phyloP scores from a whole-genome alignment of 2,329 filamentous ascomycete genomes.

The Fusarium begoniae region DNA sequence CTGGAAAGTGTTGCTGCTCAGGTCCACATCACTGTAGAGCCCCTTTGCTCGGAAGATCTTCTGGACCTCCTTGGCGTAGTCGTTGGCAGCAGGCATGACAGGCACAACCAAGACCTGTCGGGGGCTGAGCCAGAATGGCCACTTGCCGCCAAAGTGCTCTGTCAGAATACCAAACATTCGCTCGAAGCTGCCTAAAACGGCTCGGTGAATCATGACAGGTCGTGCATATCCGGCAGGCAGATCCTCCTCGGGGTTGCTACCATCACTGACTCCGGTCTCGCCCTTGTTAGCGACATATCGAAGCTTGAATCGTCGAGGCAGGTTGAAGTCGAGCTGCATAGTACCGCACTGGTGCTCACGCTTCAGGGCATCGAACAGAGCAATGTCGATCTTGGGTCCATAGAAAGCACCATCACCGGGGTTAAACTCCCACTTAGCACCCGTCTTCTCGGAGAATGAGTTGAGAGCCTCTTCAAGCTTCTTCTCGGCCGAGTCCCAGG shows the following conservation, averaged over 20 bases:
- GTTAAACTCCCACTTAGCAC: conserved; percentile 86
- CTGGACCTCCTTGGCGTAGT: conserved; percentile 81
- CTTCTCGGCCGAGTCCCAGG: conserved; percentile 88
- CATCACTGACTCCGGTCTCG: conserved; percentile 52
- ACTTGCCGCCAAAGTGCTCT: conserved; percentile 87
- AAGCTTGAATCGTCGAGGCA: conserved; percentile 59
- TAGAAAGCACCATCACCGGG: conserved; percentile 98
- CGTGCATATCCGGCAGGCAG: conserved; percentile 76
- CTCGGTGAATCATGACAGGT: conserved; percentile 88
- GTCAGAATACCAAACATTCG: conserved; percentile 77
- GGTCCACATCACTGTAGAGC: conserved; percentile 71
- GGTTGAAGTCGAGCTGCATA: conserved; percentile 92
- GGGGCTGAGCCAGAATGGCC: conserved; percentile 90
- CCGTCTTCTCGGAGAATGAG: conserved; percentile 70
- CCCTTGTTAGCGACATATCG: conserved; percentile 62
- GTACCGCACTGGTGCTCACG: conserved; percentile 73
- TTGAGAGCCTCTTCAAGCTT: conserved; percentile 83
- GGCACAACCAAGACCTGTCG: conserved; percentile 71
- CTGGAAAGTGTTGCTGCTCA: conserved; percentile 79
- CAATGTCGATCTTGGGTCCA: conserved; percentile 98
- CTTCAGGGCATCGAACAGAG: conserved; percentile 86
- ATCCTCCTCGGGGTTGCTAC: conserved; percentile 54
- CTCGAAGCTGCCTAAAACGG: conserved; percentile 77
- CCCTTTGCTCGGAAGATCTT: conserved; percentile 71
- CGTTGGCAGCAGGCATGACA: conserved; percentile 80